Conservation (phyloP, 495 filamentous ascomycete species). For the Penicillium goetzii region DNA sequence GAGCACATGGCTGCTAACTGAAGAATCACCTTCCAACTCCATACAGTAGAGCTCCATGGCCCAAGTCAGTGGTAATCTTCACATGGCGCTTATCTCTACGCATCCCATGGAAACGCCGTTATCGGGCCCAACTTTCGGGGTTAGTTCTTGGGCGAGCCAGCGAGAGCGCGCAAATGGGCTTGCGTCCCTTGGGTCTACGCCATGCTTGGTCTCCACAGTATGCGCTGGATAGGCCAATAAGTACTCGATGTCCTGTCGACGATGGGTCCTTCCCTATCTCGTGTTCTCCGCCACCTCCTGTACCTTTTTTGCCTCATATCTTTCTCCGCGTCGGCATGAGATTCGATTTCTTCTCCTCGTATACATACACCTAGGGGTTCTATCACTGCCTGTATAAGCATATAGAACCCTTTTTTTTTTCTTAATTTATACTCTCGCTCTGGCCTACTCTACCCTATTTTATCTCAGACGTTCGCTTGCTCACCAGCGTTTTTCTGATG, state of each 20-base stretch:
- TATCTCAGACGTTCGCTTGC: slow-evolving; percentile 6
- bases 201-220: slow-evolving; percentile 10
- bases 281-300: slow-evolving; percentile 28
- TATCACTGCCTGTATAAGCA: slow-evolving; percentile 12
- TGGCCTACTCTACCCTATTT: neutral
- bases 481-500: neutral
- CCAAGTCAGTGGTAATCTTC: neutral
- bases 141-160: neutral
- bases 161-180: neutral
- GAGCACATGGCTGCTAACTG: neutral
- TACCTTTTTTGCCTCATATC: slow-evolving; percentile 27
- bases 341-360: neutral
- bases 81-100: neutral
- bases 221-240: slow-evolving; percentile 1
- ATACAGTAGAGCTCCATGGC: neutral
- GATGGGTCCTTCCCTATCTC: slow-evolving; percentile 9
- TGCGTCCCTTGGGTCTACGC: neutral
- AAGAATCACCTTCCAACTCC: neutral
- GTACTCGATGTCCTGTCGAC: slow-evolving; percentile 1
- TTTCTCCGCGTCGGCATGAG: slow-evolving; percentile 9
- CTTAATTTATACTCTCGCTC: neutral
- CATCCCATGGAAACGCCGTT: neutral
- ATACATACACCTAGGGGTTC: slow-evolving; percentile 11
- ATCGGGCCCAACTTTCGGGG: neutral
- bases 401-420: slow-evolving; percentile 2